phyloP scores from a whole-genome alignment of 176 grass and related monocot species.

The Saccharum officinarum region DNA sequence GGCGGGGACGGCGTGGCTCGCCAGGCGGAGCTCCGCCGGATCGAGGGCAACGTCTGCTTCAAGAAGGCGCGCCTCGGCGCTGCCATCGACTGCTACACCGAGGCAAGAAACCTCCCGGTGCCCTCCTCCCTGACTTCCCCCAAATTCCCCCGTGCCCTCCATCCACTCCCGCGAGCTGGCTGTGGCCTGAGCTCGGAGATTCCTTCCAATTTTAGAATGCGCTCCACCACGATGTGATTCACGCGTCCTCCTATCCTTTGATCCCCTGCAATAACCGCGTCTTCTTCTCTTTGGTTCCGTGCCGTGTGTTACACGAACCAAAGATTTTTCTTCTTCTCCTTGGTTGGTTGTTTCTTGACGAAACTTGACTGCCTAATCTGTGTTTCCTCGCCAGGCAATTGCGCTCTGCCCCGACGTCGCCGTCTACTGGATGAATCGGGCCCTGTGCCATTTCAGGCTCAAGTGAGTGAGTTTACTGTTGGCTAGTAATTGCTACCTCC shows the following conservation, averaged over 20 bases:
- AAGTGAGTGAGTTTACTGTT: slow-evolving; percentile 45
- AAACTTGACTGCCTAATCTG: background rate
- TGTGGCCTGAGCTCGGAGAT: background rate
- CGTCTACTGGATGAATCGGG: slow-evolving; percentile 84
- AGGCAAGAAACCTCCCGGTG: slow-evolving; percentile 42
- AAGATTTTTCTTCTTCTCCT: background rate
- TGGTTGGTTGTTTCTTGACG: background rate
- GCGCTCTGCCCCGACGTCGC: slow-evolving; percentile 72
- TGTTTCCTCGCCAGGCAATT: slow-evolving; percentile 61
- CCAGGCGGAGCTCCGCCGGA: slow-evolving; percentile 82
- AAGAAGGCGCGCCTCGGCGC: slow-evolving; percentile 74
- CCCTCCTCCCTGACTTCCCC: background rate
- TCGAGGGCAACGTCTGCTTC: slow-evolving; percentile 79
- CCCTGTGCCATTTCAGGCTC: slow-evolving; percentile 61
- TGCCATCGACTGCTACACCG: slow-evolving; percentile 93
- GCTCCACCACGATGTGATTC: background rate
- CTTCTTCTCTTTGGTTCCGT: background rate
- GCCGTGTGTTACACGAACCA: background rate
- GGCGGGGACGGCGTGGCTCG: slow-evolving; percentile 41
- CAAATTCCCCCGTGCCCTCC: background rate
- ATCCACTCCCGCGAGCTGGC: background rate
- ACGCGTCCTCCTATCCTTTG: background rate
- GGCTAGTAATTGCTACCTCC: background rate
- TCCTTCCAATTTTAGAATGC: background rate
- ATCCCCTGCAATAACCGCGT: background rate